Base-by-base conservation (phyloP, 441 rosid species). In the Biscutella laevigata region DNA sequence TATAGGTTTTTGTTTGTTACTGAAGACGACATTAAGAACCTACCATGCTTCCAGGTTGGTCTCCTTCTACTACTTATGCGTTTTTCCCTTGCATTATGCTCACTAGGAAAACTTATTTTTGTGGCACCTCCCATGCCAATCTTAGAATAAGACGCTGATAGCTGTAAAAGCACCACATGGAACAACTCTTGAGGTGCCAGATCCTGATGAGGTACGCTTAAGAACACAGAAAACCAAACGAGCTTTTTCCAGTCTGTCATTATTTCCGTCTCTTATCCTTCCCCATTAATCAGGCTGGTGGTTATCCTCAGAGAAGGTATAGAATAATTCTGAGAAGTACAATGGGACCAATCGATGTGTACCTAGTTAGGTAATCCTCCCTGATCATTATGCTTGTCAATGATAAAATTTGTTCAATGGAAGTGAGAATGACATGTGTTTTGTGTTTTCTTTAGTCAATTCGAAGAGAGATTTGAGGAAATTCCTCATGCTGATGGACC, bases 111-210 rank as follows among this genome's bases (percentile, higher is more conserved):
- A 32, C 16, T 14, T 66, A 51, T 15, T 46, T 53, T 46, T 26
- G 27, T 41, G 61, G 19, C 26, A 4, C 56, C 34, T 53, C 40
- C 53, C 5, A 61, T 71, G 43, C 56, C 60, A 62, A 32, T 15
- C 22, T 52, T 75, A 92, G 97, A 84, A 88, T 62, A 95, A 88
- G 74, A 88, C 99, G 32, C 60, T 92, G 59, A 86, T 92, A 70
- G 97, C 97, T 21, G 86, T 88, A 33, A 88, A 88, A 75, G 99
- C 99, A 72, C 99, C 99, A 28, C 99, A 92, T 72, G 98, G 96
- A 53, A 92, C 98, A 64, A 92, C 95, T 51, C 78, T 92, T 39
- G 98, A 92, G 76, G 96, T 88, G 62, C 99, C 99, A 37, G 96
- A 88, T 76, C 99, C 99, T 26, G 99, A 88, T 69, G 98, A 92